Base-by-base conservation (phyloP, 306 rosid species). In the Urtica urens region DNA sequence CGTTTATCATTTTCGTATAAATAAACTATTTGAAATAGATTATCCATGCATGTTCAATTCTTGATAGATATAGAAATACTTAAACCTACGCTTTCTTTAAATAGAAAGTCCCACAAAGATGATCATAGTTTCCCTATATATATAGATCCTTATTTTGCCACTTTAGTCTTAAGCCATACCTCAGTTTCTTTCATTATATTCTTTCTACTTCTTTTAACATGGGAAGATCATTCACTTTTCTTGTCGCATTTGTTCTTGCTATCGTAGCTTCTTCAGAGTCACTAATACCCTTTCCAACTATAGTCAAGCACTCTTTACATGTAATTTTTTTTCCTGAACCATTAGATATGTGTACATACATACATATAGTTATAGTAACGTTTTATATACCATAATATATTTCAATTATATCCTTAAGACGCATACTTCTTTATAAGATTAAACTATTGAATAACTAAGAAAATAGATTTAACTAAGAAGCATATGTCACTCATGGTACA, bases 251-350 rank as follows among this genome's bases (percentile, higher is more conserved):
- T 42, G 58, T 66, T 58, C 34, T 74, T 14, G 58, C 53, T 24
- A 66, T 74, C 11, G 44, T 71, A 15, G 66, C 66, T 46, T 60
- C 67, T 19, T 74, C 73, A 5, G 0, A 6, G 2, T 6, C 55
- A 30, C 60, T 66, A 23, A n/a, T n/a, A n/a, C 78, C 67, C n/a
- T n/a, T n/a, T n/a, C n/a, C n/a, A 29, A 65, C 66, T 24, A 40
- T 50, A 10, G 72, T 71, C 18, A 76, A 73, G 60, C 64, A 71
- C 35, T 48, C 63, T 42, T 64, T 76, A 38, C 3, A 52, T 47
- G 86, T 78, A 72, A 53, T 63, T 23, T n/a, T n/a, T n/a, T n/a
- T n/a, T n/a, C n/a, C n/a, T n/a, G n/a, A n/a, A n/a, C n/a, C n/a
- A n/a, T n/a, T n/a, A n/a, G n/a, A n/a, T n/a, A n/a, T n/a, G n/a